These are phyloP conservation scores for Berkeleyomyces rouxiae DNA, from an alignment of 2,329 filamentous ascomycete species.

Conservation along the genomic window DNA sequence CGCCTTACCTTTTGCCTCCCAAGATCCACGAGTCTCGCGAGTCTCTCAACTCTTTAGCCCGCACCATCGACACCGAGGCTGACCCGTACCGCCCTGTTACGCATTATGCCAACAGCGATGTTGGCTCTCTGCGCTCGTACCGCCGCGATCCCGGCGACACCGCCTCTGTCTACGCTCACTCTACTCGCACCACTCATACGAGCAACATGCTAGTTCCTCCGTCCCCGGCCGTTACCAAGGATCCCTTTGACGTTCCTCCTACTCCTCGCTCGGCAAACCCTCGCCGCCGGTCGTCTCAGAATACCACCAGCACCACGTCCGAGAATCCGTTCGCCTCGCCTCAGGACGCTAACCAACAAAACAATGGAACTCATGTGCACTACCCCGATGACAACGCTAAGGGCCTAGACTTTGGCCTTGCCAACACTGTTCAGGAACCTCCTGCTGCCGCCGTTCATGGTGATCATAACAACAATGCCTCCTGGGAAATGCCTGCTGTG, in stretches of 20 bases:
- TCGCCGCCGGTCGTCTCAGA: slow-evolving; percentile 1
- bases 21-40: slow-evolving; percentile 63
- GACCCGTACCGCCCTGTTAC: slow-evolving; percentile 64
- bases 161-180: slow-evolving; percentile 31
- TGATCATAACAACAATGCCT: slow-evolving; percentile 16
- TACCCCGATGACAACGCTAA: slow-evolving; percentile 21
- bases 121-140: slow-evolving; percentile 38
- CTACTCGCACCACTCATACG: slow-evolving; percentile 21
- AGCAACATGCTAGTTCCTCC: slow-evolving; percentile 31
- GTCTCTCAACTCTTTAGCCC: slow-evolving; percentile 72
- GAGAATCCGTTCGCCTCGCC: slow-evolving; percentile 13
- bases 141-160: slow-evolving; percentile 23
- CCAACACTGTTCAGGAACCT: slow-evolving; percentile 23
- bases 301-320: neutral
- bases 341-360: slow-evolving; percentile 5
- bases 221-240: slow-evolving; percentile 6
- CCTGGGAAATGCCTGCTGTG: slow-evolving; percentile 11
- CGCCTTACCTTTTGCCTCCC: slow-evolving; percentile 86
- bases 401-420: slow-evolving; percentile 15
- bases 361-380: slow-evolving; percentile 12
- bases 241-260: slow-evolving; percentile 11
- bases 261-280: slow-evolving; percentile 3
- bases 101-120: slow-evolving; percentile 40
- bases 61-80: slow-evolving; percentile 54
- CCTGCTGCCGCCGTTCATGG: slow-evolving; percentile 20